These are phyloP conservation scores for Metarhizium guizhouense DNA, from an alignment of 2,329 filamentous ascomycete genomes.

Conservation along the genomic window DNA sequence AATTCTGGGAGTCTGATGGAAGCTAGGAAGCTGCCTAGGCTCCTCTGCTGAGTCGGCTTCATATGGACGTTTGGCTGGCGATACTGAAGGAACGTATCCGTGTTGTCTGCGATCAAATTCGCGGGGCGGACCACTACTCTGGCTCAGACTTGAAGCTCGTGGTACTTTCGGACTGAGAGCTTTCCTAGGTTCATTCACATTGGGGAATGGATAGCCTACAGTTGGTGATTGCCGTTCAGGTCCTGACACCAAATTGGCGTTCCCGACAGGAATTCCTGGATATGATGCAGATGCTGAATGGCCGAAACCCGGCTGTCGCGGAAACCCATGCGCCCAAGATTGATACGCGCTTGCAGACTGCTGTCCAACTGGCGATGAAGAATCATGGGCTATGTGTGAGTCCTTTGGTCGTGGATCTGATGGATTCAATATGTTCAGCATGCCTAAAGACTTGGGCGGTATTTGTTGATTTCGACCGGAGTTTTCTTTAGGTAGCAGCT, in stretches of 20 bases:
- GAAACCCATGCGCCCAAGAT: conserved; percentile 11
- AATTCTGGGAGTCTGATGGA: conserved; percentile 17
- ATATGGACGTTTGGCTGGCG: conserved; percentile 24
- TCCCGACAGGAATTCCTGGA: conserved; percentile 21
- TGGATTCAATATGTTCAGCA: conserved; percentile 30
- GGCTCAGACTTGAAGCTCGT: conserved; percentile 19
- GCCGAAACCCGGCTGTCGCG: conserved; percentile 16
- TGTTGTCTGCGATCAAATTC: conserved; percentile 16
- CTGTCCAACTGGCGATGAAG: conserved; percentile 1
- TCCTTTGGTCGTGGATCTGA: conserved; percentile 17
- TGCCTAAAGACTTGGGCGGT: conserved; percentile 20
- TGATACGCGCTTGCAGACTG: conserved; percentile 5
- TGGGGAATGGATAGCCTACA: conserved; percentile 21
- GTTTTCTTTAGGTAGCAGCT: conserved; percentile 14
- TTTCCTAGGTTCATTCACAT: conserved; percentile 18
- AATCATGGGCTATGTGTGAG: conserved; percentile 9
- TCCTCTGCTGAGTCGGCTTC: conserved; percentile 19
- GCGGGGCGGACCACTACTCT: conserved; percentile 11
- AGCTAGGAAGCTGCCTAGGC: conserved; percentile 15
- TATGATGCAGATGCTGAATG: conserved; percentile 24
- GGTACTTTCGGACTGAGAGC: conserved; percentile 23
- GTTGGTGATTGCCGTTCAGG: conserved; percentile 25
- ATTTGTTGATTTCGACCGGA: conserved; percentile 16
- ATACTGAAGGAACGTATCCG: conserved; percentile 12
- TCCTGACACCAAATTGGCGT: conserved; percentile 13